Evolutionary conservation across 768 basidiomycete species (phyloP).

Genomic region (Phallus indusiatus): DNA sequence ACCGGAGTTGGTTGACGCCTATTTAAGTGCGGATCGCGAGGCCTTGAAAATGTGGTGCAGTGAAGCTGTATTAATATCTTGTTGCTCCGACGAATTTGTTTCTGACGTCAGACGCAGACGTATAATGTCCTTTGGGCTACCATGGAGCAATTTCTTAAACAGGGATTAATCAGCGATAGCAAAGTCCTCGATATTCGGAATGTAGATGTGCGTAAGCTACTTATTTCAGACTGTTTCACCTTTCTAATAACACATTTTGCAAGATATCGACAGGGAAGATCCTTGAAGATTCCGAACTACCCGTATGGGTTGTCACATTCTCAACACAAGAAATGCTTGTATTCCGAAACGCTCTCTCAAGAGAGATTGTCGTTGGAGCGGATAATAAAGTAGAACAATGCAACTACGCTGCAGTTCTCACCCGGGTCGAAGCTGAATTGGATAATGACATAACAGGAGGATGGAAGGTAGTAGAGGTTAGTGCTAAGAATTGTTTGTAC

Average conservation of each 20-base stretch:
- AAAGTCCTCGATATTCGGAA: slow-evolving; percentile 95
- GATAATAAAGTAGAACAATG: slow-evolving; percentile 91
- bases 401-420: slow-evolving; percentile 85
- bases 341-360: slow-evolving; percentile 83
- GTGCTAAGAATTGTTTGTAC: slow-evolving; percentile 17
- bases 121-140: slow-evolving; percentile 99
- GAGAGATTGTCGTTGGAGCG: slow-evolving; percentile 80
- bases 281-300: slow-evolving; percentile 74
- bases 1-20: slow-evolving; percentile 95
- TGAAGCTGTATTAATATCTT: slow-evolving; percentile 56
- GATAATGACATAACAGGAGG: slow-evolving; percentile 91
- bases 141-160: slow-evolving; percentile 86
- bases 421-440: slow-evolving; percentile 79
- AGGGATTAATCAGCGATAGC: slow-evolving; percentile 86
- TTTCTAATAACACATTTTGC: neutral
- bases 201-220: slow-evolving; percentile 66
- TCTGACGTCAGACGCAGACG: slow-evolving; percentile 43
- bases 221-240: neutral
- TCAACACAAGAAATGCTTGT: slow-evolving; percentile 88
- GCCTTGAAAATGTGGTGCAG: slow-evolving; percentile 85
- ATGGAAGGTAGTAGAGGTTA: slow-evolving; percentile 95
- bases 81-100: neutral
- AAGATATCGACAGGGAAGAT: slow-evolving; percentile 83
- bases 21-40: slow-evolving; percentile 83
- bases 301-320: slow-evolving; percentile 87